A percentile compares a stretch with the other conserved stretches of the same genome.
These are phyloP conservation scores for Paramecium caudatum DNA, from an alignment of 73 alveolate species.

Conservation along the genomic window DNA sequence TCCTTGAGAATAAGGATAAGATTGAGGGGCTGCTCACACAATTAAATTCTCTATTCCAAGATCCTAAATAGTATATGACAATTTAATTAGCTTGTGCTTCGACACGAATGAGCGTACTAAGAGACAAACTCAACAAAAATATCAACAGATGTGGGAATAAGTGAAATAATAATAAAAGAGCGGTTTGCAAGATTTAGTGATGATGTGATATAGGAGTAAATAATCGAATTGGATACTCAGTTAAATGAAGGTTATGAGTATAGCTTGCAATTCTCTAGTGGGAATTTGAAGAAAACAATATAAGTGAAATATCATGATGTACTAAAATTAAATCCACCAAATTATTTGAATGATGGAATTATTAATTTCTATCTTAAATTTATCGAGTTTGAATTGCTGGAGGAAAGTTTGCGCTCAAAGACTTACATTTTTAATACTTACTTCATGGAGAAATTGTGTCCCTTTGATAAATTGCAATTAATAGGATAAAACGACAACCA, in stretches of 20 bases:
- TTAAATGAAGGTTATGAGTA: constrained; percentile 35
- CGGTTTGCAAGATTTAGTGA: not conserved
- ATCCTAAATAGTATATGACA: constrained; percentile 38
- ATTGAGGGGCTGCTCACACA: not conserved
- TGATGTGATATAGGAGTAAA: not conserved
- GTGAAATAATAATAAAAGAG: constrained; percentile 1
- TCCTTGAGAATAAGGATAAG: constrained; percentile 51
- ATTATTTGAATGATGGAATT: constrained; percentile 74
- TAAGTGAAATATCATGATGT: constrained; percentile 71
- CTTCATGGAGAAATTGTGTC: constrained; percentile 70
- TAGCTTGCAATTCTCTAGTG: constrained; percentile 20
- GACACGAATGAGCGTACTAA: constrained; percentile 37
- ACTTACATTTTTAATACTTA: constrained; percentile 68
- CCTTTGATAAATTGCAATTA: constrained; percentile 44
- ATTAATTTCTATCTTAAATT: constrained; percentile 71
- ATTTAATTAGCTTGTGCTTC: constrained; percentile 1
- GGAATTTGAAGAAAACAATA: constrained; percentile 43
- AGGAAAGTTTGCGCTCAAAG: not conserved
- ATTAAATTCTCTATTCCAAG: not conserved
- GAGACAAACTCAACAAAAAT: not conserved
- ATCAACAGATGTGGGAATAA: constrained; percentile 46
- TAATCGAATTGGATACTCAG: not conserved
- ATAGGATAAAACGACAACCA: not conserved
- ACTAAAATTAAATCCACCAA: constrained; percentile 68
- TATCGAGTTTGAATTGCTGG: constrained; percentile 66